Base-by-base conservation (phyloP, 768 basidiomycete species). In the Kwoniella shandongensis region DNA sequence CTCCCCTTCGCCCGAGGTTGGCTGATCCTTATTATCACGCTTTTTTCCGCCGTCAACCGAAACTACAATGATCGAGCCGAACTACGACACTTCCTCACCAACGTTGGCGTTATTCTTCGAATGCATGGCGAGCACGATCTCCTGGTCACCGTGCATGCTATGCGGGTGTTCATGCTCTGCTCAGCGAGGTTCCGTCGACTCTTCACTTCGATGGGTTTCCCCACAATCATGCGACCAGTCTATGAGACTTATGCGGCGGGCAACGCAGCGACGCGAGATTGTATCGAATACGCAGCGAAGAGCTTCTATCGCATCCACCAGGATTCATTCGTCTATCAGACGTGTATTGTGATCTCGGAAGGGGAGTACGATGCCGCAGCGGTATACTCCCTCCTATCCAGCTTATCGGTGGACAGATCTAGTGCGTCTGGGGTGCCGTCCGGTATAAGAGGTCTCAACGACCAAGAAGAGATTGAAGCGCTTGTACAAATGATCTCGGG, bases 61-160 rank as follows among this genome's bases (percentile, higher is more conserved):
- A 69, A 67, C 30, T 72, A 72, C 46, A 69, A 66, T 35, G 70
- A 72, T 47, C 57, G 65, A 51, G 61, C 67, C 17, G 70, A 72
- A 62, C 53, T 72, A 10, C 63, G 67, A 22, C 62, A 67, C 40
- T 72, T 69, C 46, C 55, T 72, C 20, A 40, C 53, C 13, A 67
- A 59, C 44, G 58, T 67, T 26, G 59, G 49, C 22, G 38, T 32
- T 11, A 69, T 72, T n/a, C 56, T 72, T 10, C 32, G 48, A 5
- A 20, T 51, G 18, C 66, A 64, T 47, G 60, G 58, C 10, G 47
- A 36, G 23, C 40, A 49, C 13, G 66, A 69, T 44, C 18, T 65
- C 5, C 63, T 69, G 1, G 48, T 67, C n/a, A 49, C 62, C 22
- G 32, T 65, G 17, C 62, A 64, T 30, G 54, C 61, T 15, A 67